Percentiles rank a stretch among this genome's conserved stretches.
These are phyloP conservation scores for Parastagonospora avenae DNA, from an alignment of 2,329 filamentous ascomycete species.

Conservation along the genomic window DNA sequence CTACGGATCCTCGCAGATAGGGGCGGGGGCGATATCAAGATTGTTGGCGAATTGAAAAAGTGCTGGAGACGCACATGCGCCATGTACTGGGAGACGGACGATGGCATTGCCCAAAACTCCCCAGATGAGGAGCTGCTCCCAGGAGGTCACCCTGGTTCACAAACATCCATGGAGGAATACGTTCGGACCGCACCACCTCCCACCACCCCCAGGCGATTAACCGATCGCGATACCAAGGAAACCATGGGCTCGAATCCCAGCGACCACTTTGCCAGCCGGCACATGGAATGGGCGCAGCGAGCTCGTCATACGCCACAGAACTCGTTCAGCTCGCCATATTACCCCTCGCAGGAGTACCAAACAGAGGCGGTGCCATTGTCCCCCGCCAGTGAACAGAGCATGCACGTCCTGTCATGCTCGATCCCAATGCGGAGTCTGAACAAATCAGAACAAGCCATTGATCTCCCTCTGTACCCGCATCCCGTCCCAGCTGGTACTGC, in stretches of 20 bases:
- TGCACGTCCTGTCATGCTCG: constrained; percentile 65
- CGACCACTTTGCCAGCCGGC: constrained; percentile 44
- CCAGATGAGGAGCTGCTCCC: constrained; percentile 73
- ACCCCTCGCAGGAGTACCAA: constrained; percentile 40
- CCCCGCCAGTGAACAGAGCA: constrained; percentile 56
- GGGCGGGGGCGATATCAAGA: constrained; percentile 74
- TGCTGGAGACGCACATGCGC: constrained; percentile 94
- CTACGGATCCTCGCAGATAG: constrained; percentile 58
- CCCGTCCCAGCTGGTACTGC: constrained; percentile 38
- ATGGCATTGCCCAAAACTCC: constrained; percentile 64
- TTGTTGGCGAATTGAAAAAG: constrained; percentile 91
- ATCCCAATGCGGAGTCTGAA: constrained; percentile 55
- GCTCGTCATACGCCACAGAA: constrained; percentile 45
- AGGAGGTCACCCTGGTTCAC: constrained; percentile 67
- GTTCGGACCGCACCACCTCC: constrained; percentile 16
- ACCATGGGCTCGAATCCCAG: constrained; percentile 44
- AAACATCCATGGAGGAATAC: constrained; percentile 29
- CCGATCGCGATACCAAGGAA: constrained; percentile 36
- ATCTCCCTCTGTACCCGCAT: constrained; percentile 47
- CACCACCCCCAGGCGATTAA: constrained; percentile 31
- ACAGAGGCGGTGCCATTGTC: constrained; percentile 47
- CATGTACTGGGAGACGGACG: constrained; percentile 81
- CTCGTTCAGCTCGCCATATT: constrained; percentile 42
- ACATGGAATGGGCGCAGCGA: constrained; percentile 47
- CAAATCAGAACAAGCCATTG: constrained; percentile 44